Conservation (phyloP, 1,284 basidiomycete genomes). For the Ganoderma lucidum region DNA sequence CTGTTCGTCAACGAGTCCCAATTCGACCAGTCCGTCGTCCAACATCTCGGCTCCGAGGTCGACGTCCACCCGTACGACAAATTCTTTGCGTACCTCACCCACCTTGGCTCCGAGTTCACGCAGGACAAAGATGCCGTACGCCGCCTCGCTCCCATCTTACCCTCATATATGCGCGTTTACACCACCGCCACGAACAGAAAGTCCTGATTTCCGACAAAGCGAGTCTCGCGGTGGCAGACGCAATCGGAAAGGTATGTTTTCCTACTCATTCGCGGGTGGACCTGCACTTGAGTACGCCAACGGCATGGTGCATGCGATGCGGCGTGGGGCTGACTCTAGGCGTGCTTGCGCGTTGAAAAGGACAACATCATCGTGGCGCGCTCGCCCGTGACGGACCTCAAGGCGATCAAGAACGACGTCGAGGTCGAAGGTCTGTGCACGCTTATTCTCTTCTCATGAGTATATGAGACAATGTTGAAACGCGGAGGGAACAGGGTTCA, state of each 20-base stretch:
- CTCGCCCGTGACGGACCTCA: slow-evolving; percentile 85
- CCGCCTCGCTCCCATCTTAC: background rate
- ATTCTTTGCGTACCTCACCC: slow-evolving; percentile 70
- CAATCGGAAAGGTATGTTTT: slow-evolving; percentile 68
- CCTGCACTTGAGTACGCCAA: slow-evolving; percentile 4
- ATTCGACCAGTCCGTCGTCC: slow-evolving; percentile 62
- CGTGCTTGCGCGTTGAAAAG: slow-evolving; percentile 30
- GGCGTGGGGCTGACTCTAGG: slow-evolving; percentile 2
- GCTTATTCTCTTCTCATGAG: too few relatives aligned
- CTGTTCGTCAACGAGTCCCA: slow-evolving; percentile 82
- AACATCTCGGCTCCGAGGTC: slow-evolving; percentile 69
- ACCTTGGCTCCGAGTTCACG: slow-evolving; percentile 55
- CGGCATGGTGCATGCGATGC: background rate
- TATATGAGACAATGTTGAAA: too few relatives aligned
- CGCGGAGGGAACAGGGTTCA: too few relatives aligned
- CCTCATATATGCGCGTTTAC: background rate
- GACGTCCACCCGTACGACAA: slow-evolving; percentile 76
- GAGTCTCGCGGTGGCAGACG: slow-evolving; percentile 81
- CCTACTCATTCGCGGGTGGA: slow-evolving; percentile 5
- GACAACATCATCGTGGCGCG: slow-evolving; percentile 65
- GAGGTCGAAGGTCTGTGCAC: slow-evolving; percentile 61
- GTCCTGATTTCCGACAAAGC: slow-evolving; percentile 77
- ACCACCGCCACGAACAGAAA: slow-evolving; percentile 46
- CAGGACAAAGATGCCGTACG: slow-evolving; percentile 55
- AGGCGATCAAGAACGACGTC: slow-evolving; percentile 88